Conservation (phyloP, 2,329 filamentous ascomycete species). For the Endoconidiophora laricicola region DNA sequence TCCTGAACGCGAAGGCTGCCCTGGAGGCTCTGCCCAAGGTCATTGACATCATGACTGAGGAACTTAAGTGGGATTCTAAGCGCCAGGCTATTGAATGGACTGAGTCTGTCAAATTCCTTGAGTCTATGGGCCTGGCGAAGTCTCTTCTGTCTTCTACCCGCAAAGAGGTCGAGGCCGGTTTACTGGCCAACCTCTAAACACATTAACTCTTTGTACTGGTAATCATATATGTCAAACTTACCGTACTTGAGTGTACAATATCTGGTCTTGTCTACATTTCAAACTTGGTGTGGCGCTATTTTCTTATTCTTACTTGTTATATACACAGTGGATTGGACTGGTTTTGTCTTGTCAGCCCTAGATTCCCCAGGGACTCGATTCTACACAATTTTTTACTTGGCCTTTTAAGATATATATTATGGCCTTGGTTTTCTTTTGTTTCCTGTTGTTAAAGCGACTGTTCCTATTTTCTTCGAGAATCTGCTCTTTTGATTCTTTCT, state of each 20-base stretch:
- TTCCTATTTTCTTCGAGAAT: no score
- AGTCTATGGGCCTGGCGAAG: constrained; percentile 49
- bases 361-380: no score
- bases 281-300: background rate
- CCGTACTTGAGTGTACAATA: background rate
- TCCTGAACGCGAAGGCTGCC: constrained; percentile 80
- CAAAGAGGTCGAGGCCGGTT: constrained; percentile 43
- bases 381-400: no score
- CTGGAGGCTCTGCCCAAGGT: constrained; percentile 70
- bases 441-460: background rate
- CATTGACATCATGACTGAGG: constrained; percentile 77
- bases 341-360: no score
- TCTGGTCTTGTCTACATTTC: background rate
- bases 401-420: no score
- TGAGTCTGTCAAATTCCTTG: constrained; percentile 46
- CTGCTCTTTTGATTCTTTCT: no score
- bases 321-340: background rate
- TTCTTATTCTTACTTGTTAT: background rate
- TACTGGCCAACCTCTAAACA: constrained; percentile 26
- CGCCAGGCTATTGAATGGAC: constrained; percentile 70
- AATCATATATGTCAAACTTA: no score
- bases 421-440: background rate
- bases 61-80: constrained; percentile 59
- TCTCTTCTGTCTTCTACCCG: constrained; percentile 41
- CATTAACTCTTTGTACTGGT: no score